Percentiles rank a stretch among this genome's conserved stretches.
phyloP scores from a whole-genome alignment of 164 flowering plant species.

The Brasenia schreberi region DNA sequence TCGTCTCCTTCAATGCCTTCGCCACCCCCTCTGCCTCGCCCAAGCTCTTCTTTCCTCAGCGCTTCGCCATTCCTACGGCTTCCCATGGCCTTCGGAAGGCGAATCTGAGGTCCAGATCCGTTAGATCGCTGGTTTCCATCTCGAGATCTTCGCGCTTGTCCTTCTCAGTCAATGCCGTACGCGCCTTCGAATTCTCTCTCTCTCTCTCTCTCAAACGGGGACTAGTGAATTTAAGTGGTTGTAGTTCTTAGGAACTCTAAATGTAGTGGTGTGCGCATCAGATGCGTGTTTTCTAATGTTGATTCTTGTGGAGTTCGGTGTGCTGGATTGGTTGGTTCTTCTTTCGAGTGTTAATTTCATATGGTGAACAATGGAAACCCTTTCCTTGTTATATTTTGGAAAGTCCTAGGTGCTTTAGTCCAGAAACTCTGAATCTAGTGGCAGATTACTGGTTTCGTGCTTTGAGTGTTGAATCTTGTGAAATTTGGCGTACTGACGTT shows the following conservation, averaged over 20 bases:
- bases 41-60: neutral
- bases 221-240: neutral
- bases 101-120: neutral
- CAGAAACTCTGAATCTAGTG: too few relatives aligned
- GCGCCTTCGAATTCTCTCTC: neutral
- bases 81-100: neutral
- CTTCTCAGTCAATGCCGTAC: neutral
- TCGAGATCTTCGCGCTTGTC: neutral
- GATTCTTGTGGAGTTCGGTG: neutral
- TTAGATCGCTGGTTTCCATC: neutral
- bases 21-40: neutral
- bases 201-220: neutral
- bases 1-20: neutral
- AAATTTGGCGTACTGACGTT: too few relatives aligned
- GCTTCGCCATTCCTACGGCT: neutral
- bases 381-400: too few relatives aligned
- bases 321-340: neutral
- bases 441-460: too few relatives aligned
- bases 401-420: too few relatives aligned
- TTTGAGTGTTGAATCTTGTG: too few relatives aligned
- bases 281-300: neutral
- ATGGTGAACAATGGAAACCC: too few relatives aligned
- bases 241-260: neutral
- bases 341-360: too few relatives aligned
- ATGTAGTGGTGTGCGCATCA: neutral